A percentile compares a stretch with the other conserved stretches of the same genome.
These are phyloP conservation scores for Emmonsiellopsis sp. DNA, from an alignment of 2,329 filamentous ascomycete genomes.

Conservation along the genomic window DNA sequence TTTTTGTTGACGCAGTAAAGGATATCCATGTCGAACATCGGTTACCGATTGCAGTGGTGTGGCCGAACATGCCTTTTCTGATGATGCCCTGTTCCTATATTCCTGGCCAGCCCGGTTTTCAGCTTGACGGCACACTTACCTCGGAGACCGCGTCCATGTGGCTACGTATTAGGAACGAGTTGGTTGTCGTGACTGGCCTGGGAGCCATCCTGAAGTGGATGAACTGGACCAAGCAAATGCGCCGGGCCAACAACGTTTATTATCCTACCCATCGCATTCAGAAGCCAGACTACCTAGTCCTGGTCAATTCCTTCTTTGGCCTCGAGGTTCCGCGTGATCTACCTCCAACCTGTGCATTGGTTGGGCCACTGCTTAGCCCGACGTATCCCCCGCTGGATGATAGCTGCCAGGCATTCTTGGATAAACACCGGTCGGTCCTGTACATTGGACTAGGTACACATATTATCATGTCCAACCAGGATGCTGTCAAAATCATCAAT, in stretches of 20 bases:
- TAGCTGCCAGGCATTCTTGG: constrained; percentile 22
- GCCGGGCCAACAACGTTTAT: constrained; percentile 24
- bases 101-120: constrained; percentile 35
- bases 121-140: constrained; percentile 28
- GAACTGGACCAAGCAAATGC: constrained; percentile 26
- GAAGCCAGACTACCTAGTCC: constrained; percentile 35
- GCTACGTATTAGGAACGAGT: constrained; percentile 29
- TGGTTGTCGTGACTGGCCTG: constrained; percentile 23
- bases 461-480: constrained; percentile 22
- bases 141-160: constrained; percentile 32
- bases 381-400: constrained; percentile 24
- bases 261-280: constrained; percentile 19
- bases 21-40: constrained; percentile 32
- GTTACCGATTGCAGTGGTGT: constrained; percentile 32
- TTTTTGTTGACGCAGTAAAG: constrained; percentile 35
- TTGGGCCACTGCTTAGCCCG: constrained; percentile 35
- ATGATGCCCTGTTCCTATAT: constrained; percentile 33
- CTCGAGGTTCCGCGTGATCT: constrained; percentile 36
- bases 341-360: constrained; percentile 29
- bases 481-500: constrained; percentile 25
- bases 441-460: constrained; percentile 39
- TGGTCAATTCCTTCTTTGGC: constrained; percentile 39
- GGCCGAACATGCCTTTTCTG: constrained; percentile 35
- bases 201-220: constrained; percentile 22
- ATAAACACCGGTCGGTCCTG: constrained; percentile 23